Conservation (phyloP, 1,139 yeast species). For the Kodamaea alishanica region DNA sequence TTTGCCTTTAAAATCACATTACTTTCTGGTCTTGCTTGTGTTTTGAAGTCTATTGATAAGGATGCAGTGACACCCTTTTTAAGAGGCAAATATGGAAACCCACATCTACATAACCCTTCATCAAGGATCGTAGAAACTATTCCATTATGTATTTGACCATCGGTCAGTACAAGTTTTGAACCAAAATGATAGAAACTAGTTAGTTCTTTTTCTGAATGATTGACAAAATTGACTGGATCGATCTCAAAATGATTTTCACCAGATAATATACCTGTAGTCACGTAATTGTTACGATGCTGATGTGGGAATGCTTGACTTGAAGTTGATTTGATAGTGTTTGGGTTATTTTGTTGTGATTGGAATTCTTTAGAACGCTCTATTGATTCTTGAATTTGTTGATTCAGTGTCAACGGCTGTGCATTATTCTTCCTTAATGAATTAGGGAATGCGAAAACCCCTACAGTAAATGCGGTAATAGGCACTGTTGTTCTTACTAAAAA, state of each 20-base stretch:
- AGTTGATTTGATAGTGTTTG: constrained; percentile 20
- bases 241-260: constrained; percentile 61
- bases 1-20: constrained; percentile 66
- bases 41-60: constrained; percentile 59
- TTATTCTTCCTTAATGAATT: constrained; percentile 33
- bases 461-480: constrained; percentile 43
- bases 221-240: constrained; percentile 59
- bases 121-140: constrained; percentile 78
- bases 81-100: constrained; percentile 79
- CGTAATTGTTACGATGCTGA: constrained; percentile 60
- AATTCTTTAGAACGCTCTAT: constrained; percentile 32
- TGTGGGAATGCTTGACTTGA: constrained; percentile 52
- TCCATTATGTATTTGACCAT: constrained; percentile 84
- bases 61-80: constrained; percentile 89
- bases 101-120: constrained; percentile 83
- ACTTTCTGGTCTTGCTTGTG: constrained; percentile 64
- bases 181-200: constrained; percentile 73
- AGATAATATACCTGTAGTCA: constrained; percentile 61
- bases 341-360: constrained; percentile 16
- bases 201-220: constrained; percentile 45
- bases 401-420: constrained; percentile 3
- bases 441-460: constrained; percentile 47
- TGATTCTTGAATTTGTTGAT: constrained; percentile 10
- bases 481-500: constrained; percentile 19
- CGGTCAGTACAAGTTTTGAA: constrained; percentile 56